phyloP scores from a whole-genome alignment of 305 asterid genomes.

The Andrographis paniculata region DNA sequence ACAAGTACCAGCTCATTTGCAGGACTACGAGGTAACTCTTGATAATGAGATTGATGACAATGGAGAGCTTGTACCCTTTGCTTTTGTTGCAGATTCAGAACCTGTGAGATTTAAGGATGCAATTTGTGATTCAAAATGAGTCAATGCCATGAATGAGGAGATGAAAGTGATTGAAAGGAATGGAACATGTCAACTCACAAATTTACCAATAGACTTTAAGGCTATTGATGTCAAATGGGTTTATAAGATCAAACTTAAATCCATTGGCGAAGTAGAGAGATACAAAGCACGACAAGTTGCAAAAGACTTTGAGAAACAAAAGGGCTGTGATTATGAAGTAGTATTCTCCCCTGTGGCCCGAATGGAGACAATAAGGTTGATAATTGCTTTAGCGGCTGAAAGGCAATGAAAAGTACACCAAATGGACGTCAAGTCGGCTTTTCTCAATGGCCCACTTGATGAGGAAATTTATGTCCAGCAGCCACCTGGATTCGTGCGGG shows the following conservation, averaged over 20 bases:
- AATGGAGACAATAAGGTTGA: constrained; percentile 2
- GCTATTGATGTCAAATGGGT: constrained; percentile 5
- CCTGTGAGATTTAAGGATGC: not conserved
- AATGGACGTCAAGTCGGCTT: constrained; percentile 10
- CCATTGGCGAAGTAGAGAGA: constrained; percentile 1
- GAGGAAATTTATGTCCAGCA: constrained; percentile 11
- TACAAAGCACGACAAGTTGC: not conserved
- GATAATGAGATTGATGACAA: constrained; percentile 6
- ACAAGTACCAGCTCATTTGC: not conserved
- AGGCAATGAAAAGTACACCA: constrained; percentile 12
- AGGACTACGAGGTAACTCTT: constrained; percentile 12
- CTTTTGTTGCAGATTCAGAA: constrained; percentile 9
- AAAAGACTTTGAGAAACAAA: constrained; percentile 1
- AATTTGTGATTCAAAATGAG: not conserved
- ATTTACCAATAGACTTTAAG: not conserved
- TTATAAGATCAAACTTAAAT: not conserved
- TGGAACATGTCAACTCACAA: not conserved
- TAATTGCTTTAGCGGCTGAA: constrained; percentile 12
- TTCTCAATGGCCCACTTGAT: constrained; percentile 4
- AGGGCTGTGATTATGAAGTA: constrained; percentile 10
- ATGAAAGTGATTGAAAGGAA: constrained; percentile 4
- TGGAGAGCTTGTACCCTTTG: constrained; percentile 2
- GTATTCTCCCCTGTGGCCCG: constrained; percentile 12
- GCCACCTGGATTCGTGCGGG: constrained; percentile 6
- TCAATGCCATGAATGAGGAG: not conserved